Evolutionary conservation across 805 yeast genomes (phyloP).

Genomic region (Starmerella scarabaei): DNA sequence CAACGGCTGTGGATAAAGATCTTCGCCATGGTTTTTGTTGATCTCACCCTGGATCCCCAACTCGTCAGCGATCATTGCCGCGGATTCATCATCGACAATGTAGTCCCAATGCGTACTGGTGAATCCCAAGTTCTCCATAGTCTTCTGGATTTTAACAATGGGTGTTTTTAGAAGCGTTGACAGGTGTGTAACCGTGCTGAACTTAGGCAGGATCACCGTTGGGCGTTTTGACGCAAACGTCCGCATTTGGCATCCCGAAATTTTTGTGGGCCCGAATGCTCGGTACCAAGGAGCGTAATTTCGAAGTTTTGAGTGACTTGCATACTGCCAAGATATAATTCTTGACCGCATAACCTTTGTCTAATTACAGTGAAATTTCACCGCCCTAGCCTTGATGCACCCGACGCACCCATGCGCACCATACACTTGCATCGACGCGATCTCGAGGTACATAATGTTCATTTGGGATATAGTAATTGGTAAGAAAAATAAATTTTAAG

Average conservation of each 20-base stretch:
- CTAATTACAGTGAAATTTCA: too few relatives aligned
- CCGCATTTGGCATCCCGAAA: not conserved
- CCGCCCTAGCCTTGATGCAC: too few relatives aligned
- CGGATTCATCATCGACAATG: conserved; percentile 76
- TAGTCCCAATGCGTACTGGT: conserved; percentile 54
- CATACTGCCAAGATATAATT: too few relatives aligned
- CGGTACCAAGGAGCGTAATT: too few relatives aligned
- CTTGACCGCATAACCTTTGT: too few relatives aligned
- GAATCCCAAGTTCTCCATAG: conserved; percentile 59
- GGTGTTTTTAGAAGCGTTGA: conserved; percentile 60
- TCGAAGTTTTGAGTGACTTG: too few relatives aligned
- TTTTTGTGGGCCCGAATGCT: not conserved
- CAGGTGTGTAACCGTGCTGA: conserved; percentile 64
- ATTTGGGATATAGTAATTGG: not conserved
- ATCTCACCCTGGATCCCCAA: conserved; percentile 51
- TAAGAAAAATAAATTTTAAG: too few relatives aligned
- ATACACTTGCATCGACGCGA: not conserved
- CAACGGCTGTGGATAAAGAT: conserved; percentile 38
- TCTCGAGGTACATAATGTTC: too few relatives aligned
- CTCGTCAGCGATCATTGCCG: conserved; percentile 78
- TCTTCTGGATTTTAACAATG: conserved; percentile 43
- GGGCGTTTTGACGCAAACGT: not conserved
- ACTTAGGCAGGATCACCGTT: conserved; percentile 43
- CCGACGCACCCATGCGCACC: not conserved
- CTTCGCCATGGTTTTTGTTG: conserved; percentile 46